Evolutionary conservation across 176 grass and related monocot species (phyloP), one percentile per base, ranked within the genome.

Genomic region (Lolium perenne): DNA sequence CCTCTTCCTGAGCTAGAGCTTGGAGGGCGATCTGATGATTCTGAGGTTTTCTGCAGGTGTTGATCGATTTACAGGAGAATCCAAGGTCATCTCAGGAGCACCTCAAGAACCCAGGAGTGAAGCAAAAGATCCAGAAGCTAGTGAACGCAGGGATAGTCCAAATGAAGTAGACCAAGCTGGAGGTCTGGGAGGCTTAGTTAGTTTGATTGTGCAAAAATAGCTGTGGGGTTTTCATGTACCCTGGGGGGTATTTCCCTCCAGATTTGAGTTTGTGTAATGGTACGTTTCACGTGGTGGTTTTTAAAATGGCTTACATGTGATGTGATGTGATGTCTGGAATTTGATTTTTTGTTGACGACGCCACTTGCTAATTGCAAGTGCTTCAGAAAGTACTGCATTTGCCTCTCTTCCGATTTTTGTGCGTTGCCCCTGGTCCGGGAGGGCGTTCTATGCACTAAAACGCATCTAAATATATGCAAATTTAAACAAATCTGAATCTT

Each of bases 51-150:
- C 2, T 85, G 58, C 80, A 95, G 95, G 89, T 98, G 45, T 79
- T 98, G 68, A 86, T 80, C 1, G 95, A 98, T 90, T 91, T 98
- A 62, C 91, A 98, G 80, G 95, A 98, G 91, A 98, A 95, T 60
- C 93, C 95, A 8, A 84, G 49, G 64, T 60, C 91, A 58, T 81
- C 93, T 21, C 92, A 95, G 65, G 87, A 88, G 2, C 95, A 98
- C 83, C 67, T 93, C 20, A 98, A 93, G 89, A 98, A 92, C 76
- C 93, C 95, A 0, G 91, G 92, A 8, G 93, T 98, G 61, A 95
- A 90, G 91, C 85, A 95, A 7, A 95, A 95, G 88, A 93, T 98
- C 32, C 91, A 93, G 88, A 98, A 95, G 73, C 95, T 98, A 74
- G 71, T 93, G 8, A 92, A 65, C 3, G 91, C 95, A 4, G 95